A percentile compares a stretch with the other conserved stretches of the same genome.
These are phyloP conservation scores for Chrysoporthe deuterocubensis DNA, from an alignment of 2,329 filamentous ascomycete genomes.

Conservation along the genomic window DNA sequence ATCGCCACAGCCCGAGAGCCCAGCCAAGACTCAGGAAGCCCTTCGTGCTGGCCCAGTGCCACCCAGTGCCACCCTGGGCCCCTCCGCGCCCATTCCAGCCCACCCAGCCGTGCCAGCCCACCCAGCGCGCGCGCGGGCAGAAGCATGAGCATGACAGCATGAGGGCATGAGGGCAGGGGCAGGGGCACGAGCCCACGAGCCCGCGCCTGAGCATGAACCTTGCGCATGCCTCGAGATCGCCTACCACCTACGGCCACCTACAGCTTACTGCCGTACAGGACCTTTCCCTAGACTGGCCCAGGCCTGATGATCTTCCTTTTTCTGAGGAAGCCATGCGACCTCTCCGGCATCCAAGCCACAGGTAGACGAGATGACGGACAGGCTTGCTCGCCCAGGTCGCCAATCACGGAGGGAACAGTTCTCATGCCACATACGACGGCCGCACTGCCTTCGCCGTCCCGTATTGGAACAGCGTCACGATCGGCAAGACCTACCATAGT, in stretches of 20 bases:
- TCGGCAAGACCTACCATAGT: constrained; percentile 1
- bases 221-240: neutral
- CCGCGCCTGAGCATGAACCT: neutral
- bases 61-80: constrained; percentile 8
- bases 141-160: constrained; percentile 3
- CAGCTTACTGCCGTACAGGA: neutral
- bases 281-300: neutral
- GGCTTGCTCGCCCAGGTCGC: neutral
- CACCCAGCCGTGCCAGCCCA: neutral
- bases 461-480: neutral
- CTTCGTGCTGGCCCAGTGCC: neutral
- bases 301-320: neutral
- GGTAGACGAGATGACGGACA: neutral
- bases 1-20: constrained; percentile 15
- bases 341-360: constrained; percentile 13
- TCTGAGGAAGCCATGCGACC: neutral
- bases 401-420: neutral
- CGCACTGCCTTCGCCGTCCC: neutral
- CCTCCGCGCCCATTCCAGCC: constrained; percentile 1
- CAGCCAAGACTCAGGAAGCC: constrained; percentile 1
- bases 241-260: neutral
- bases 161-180: too few relatives aligned
- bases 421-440: neutral
- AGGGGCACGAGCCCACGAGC: neutral
- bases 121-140: neutral